Conservation (phyloP, 768 basidiomycete species). For the Tulasnella sp. region DNA sequence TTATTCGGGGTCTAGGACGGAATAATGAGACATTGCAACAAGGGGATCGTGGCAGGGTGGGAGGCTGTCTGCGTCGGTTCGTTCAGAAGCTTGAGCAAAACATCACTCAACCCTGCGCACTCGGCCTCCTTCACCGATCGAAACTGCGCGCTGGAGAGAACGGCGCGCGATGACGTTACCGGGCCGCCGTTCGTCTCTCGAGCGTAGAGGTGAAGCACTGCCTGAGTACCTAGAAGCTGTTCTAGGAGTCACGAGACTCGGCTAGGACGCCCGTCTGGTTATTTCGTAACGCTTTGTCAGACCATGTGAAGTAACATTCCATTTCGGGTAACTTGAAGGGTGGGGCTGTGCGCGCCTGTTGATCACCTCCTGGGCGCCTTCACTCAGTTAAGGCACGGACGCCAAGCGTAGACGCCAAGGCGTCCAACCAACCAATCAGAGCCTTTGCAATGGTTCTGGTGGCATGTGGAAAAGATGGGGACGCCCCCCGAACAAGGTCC, state of each 20-base stretch:
- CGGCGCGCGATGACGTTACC: too few species aligned
- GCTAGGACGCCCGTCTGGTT: neutral
- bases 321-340: neutral
- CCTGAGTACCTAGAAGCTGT: neutral
- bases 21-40: too few species aligned
- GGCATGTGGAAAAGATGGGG: neutral
- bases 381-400: neutral
- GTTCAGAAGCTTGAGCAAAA: too few species aligned
- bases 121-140: too few species aligned
- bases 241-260: neutral
- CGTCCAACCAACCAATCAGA: neutral
- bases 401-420: neutral
- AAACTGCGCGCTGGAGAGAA: too few species aligned
- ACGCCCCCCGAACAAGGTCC: neutral
- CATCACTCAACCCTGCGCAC: too few species aligned
- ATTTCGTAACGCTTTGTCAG: constrained; percentile 5
- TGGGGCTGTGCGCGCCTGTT: constrained; percentile 3
- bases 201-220: neutral
- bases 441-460: neutral
- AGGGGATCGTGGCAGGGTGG: too few species aligned
- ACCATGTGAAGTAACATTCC: neutral
- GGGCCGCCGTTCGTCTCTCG: too few species aligned
- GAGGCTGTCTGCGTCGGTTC: too few species aligned
- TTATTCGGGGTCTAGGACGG: too few species aligned
- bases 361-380: constrained; percentile 1